Evolutionary conservation across 2,329 filamentous ascomycete genomes (phyloP).

Genomic region (Cercospora sesami): DNA sequence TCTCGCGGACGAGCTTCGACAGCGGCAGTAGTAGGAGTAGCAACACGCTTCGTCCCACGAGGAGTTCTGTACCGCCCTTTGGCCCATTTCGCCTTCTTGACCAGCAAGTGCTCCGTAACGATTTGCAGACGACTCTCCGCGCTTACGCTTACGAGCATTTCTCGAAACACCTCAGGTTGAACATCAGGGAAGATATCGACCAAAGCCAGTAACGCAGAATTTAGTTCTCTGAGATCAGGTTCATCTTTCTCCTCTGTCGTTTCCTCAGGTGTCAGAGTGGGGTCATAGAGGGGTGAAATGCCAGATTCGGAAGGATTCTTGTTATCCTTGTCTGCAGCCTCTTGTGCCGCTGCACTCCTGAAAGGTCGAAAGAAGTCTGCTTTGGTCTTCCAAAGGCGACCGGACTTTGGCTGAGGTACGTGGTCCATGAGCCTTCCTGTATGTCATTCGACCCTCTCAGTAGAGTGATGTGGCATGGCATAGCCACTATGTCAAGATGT

Average conservation of each 20-base stretch:
- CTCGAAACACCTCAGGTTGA: constrained; percentile 78
- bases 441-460: not conserved
- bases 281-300: constrained; percentile 33
- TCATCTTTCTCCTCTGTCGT: constrained; percentile 39
- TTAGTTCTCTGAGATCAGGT: constrained; percentile 67
- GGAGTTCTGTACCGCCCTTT: constrained; percentile 59
- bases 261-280: constrained; percentile 20
- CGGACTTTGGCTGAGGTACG: constrained; percentile 30
- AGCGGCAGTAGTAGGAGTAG: not conserved
- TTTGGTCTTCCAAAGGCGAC: constrained; percentile 38
- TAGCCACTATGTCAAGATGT: not conserved
- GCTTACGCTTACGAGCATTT: constrained; percentile 74
- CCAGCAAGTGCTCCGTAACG: constrained; percentile 74
- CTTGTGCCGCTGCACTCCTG: constrained; percentile 28
- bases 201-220: constrained; percentile 67
- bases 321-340: constrained; percentile 27
- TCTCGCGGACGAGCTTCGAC: constrained; percentile 47
- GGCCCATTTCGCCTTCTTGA: constrained; percentile 68
- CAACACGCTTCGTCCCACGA: not conserved
- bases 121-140: constrained; percentile 74
- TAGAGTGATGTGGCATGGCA: not conserved
- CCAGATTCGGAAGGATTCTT: not conserved
- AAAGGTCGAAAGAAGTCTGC: constrained; percentile 39
- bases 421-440: constrained; percentile 30
- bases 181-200: constrained; percentile 75